Evolutionary conservation across 352 stramenopile genomes (phyloP).

Genomic region (Pythium sp.): DNA sequence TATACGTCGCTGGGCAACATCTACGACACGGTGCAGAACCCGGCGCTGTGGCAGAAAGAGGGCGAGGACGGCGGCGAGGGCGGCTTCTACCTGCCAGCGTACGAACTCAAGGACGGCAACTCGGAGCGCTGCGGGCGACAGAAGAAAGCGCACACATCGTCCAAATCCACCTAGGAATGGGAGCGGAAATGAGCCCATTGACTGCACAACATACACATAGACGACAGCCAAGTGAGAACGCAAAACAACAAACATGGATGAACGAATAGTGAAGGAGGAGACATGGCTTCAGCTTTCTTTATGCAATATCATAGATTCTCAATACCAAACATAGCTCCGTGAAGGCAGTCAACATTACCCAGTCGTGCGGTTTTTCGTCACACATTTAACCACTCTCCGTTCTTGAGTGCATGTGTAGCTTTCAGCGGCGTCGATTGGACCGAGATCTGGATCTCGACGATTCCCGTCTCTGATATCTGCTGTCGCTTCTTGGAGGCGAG

Average conservation of each 20-base stretch:
- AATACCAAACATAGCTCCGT: neutral
- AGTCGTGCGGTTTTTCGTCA: too few relatives aligned
- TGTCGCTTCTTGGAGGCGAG: neutral
- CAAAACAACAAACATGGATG: neutral
- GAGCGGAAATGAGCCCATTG: neutral
- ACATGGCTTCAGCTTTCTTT: neutral
- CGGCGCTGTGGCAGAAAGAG: conserved; percentile 73
- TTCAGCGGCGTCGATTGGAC: conserved; percentile 2
- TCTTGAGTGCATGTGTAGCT: neutral
- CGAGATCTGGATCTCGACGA: conserved; percentile 4
- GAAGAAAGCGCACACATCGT: conserved; percentile 70
- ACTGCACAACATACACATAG: conserved; percentile 11
- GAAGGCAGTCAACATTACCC: neutral
- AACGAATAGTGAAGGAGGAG: neutral
- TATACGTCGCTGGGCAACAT: conserved; percentile 94
- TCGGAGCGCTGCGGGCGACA: conserved; percentile 77
- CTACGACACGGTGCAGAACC: conserved; percentile 94
- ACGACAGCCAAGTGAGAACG: conserved; percentile 1
- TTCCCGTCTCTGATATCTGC: neutral
- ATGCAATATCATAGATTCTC: conserved; percentile 4
- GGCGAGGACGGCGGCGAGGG: conserved; percentile 49
- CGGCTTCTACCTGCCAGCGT: conserved; percentile 63
- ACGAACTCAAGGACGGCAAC: conserved; percentile 59
- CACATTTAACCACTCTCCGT: neutral
- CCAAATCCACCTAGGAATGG: conserved; percentile 32